A percentile compares a stretch with the other conserved stretches of the same genome.
Conservation (phyloP, 164 flowering plant genomes). For the Dillenia suffruticosa region DNA sequence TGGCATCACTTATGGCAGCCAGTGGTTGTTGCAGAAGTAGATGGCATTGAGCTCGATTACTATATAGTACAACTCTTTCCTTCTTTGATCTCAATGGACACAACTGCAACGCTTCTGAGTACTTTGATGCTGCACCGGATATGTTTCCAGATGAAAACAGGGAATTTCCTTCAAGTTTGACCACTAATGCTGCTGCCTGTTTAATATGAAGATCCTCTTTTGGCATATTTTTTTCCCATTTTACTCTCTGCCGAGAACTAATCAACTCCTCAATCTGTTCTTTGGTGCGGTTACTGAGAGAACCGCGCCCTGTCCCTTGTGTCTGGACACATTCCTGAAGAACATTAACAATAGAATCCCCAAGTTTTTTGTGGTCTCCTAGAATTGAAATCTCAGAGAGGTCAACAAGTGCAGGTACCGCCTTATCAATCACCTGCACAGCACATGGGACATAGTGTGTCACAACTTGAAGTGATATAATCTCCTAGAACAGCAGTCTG, state of each 20-base stretch:
- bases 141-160: conserved; percentile 93
- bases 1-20: conserved; percentile 94
- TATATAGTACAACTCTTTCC: conserved; percentile 87
- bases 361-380: conserved; percentile 94
- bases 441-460: background rate
- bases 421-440: conserved; percentile 72
- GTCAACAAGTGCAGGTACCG: conserved; percentile 77
- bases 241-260: conserved; percentile 66
- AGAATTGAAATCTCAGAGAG: conserved; percentile 77
- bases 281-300: conserved; percentile 45
- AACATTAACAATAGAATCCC: conserved; percentile 74
- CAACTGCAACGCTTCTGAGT: conserved; percentile 83
- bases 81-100: conserved; percentile 90
- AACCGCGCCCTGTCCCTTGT: conserved; percentile 57
- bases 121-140: conserved; percentile 89
- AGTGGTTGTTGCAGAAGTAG: conserved; percentile 88
- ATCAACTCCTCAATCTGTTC: conserved; percentile 75
- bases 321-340: conserved; percentile 79
- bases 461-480: no score
- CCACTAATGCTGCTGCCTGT: conserved; percentile 93
- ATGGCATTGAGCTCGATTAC: conserved; percentile 95
- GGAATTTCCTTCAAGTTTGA: conserved; percentile 98
- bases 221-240: conserved; percentile 92
- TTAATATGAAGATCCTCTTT: conserved; percentile 98
- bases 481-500: no score